These are phyloP conservation scores for Lentinula sp. DNA, from an alignment of 768 basidiomycete species.

Conservation along the genomic window DNA sequence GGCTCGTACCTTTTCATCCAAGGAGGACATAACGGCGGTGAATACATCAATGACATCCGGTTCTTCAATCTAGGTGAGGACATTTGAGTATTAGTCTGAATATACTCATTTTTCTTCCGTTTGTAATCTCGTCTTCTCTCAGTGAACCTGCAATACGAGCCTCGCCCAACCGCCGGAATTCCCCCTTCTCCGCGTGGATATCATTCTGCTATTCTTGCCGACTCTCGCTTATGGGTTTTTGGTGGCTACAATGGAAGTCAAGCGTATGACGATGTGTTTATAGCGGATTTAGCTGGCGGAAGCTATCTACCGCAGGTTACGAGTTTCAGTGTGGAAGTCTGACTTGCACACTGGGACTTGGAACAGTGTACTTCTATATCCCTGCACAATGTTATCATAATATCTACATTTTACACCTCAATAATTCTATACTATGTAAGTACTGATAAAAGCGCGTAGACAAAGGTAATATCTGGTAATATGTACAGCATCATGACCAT, in stretches of 20 bases:
- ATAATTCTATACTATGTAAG: no score
- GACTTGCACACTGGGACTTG: background rate
- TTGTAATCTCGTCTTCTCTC: constrained; percentile 4
- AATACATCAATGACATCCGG: constrained; percentile 71
- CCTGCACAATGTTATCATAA: no score
- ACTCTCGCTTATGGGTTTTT: constrained; percentile 79
- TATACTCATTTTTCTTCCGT: background rate
- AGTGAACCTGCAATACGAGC: constrained; percentile 86
- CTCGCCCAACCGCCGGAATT: constrained; percentile 59
- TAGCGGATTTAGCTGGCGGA: constrained; percentile 79
- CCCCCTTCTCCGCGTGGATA: constrained; percentile 77
- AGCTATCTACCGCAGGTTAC: constrained; percentile 91
- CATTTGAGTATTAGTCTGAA: background rate
- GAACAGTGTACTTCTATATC: background rate
- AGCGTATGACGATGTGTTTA: constrained; percentile 80
- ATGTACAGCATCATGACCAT: no score
- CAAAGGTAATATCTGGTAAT: no score
- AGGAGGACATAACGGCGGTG: constrained; percentile 80
- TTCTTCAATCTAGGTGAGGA: constrained; percentile 80
- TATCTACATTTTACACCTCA: no score
- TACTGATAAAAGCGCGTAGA: no score
- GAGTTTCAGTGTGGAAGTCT: constrained; percentile 53
- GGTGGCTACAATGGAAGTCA: constrained; percentile 86
- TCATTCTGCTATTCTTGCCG: constrained; percentile 76
- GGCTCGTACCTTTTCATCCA: constrained; percentile 88